phyloP scores from a whole-genome alignment of 345 rosid species.

The Pelargonium nanum region DNA sequence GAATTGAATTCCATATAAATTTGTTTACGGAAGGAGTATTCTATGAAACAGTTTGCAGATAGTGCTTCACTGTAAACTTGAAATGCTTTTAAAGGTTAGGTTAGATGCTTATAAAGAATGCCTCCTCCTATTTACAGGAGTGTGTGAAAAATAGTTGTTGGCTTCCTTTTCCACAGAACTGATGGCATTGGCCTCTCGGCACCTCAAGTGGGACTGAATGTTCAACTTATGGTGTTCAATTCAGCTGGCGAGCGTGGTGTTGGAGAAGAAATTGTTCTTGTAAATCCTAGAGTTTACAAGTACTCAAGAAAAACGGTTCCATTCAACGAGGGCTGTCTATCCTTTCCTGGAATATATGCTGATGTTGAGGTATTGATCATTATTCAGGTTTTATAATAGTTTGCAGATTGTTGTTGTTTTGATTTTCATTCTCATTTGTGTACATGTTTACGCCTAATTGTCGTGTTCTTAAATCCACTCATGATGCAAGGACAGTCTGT shows the following conservation, averaged over 20 bases:
- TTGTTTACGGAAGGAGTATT: background rate
- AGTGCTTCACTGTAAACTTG: background rate
- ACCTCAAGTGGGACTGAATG: slow-evolving; percentile 88
- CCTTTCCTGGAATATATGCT: slow-evolving; percentile 84
- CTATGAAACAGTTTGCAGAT: background rate
- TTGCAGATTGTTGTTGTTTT: background rate
- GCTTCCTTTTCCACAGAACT: slow-evolving; percentile 54
- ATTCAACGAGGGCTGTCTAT: slow-evolving; percentile 80
- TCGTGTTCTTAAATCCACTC: background rate
- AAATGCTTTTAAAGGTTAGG: background rate
- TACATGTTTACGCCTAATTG: background rate
- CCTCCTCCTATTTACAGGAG: slow-evolving; percentile 14
- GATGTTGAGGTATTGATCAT: slow-evolving; percentile 52
- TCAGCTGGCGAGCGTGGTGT: slow-evolving; percentile 59
- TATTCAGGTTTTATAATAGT: background rate
- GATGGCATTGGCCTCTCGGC: slow-evolving; percentile 97
- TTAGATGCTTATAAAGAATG: slow-evolving; percentile 11
- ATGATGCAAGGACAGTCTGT: background rate
- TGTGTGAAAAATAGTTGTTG: slow-evolving; percentile 19
- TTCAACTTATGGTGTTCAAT: slow-evolving; percentile 91
- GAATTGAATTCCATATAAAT: background rate
- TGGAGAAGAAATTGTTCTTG: slow-evolving; percentile 83
- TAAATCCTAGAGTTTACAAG: slow-evolving; percentile 68
- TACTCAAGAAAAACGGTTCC: slow-evolving; percentile 53
- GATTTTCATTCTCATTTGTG: background rate